Conservation (phyloP, 345 rosid genomes). For the Ceriops decandra region DNA sequence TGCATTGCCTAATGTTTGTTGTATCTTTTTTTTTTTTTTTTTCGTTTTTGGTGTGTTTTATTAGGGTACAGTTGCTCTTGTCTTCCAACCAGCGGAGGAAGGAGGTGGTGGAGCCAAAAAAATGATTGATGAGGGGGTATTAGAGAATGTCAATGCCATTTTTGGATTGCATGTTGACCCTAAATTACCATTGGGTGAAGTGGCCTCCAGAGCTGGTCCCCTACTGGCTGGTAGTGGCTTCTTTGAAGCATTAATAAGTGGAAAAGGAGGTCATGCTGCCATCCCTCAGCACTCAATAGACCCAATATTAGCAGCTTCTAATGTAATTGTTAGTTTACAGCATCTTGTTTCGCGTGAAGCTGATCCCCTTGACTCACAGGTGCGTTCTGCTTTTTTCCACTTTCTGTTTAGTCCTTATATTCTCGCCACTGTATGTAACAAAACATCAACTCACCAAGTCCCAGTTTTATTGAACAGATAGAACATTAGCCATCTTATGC, state of each 20-base stretch:
- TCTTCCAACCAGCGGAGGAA: constrained; percentile 99
- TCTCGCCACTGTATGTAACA: neutral
- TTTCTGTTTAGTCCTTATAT: neutral
- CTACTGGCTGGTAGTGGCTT: constrained; percentile 65
- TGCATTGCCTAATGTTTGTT: neutral
- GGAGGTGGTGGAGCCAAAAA: constrained; percentile 81
- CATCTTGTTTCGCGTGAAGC: constrained; percentile 88
- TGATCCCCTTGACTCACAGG: constrained; percentile 89
- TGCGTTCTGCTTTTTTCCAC: constrained; percentile 11
- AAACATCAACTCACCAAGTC: neutral
- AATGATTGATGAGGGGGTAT: constrained; percentile 64
- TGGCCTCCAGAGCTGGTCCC: constrained; percentile 62
- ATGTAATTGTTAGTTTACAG: constrained; percentile 70
- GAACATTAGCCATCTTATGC: neutral
- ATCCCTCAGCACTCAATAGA: constrained; percentile 81
- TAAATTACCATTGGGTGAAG: constrained; percentile 43
- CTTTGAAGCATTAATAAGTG: constrained; percentile 74
- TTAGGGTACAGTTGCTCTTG: constrained; percentile 78
- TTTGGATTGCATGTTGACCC: constrained; percentile 63
- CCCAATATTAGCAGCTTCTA: constrained; percentile 81
- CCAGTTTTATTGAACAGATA: neutral
- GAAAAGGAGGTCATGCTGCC: constrained; percentile 92
- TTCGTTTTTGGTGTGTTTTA: neutral
- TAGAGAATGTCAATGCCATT: constrained; percentile 70
- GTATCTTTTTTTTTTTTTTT: neutral